A percentile compares a stretch with the other conserved stretches of the same genome.
Evolutionary conservation across 2,329 filamentous ascomycete species (phyloP).

Genomic region (Apiospora saccharicola): DNA sequence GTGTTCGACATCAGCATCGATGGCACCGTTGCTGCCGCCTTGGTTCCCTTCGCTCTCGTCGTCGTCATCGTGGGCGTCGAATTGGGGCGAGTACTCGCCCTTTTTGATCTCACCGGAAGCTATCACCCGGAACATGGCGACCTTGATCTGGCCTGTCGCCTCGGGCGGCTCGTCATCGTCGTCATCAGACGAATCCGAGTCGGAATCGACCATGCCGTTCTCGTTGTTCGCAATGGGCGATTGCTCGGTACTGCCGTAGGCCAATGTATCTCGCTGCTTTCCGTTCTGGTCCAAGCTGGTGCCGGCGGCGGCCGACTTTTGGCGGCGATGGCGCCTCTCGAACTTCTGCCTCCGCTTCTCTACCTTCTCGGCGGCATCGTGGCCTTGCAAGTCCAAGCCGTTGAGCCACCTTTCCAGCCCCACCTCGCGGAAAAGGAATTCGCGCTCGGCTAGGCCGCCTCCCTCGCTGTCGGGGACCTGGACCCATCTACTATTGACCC

Average conservation of each 20-base stretch:
- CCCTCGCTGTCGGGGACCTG: conserved; percentile 91
- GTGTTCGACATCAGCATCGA: conserved; percentile 89
- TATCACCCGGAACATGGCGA: conserved; percentile 92
- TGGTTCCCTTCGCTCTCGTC: conserved; percentile 53
- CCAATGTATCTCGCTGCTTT: conserved; percentile 65
- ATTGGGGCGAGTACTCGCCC: conserved; percentile 97
- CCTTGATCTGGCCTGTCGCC: conserved; percentile 96
- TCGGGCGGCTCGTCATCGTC: conserved; percentile 89
- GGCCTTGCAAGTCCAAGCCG: conserved; percentile 91
- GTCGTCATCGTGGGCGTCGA: conserved; percentile 95
- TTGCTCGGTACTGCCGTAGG: conserved; percentile 80
- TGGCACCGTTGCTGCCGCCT: conserved; percentile 62
- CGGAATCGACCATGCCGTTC: conserved; percentile 12
- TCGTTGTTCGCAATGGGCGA: conserved; percentile 71
- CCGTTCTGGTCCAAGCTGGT: conserved; percentile 50
- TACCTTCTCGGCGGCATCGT: conserved; percentile 87
- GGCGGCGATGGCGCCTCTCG: conserved; percentile 70
- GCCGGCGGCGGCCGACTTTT: conserved; percentile 56
- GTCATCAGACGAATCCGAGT: conserved; percentile 50
- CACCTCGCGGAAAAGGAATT: conserved; percentile 97
- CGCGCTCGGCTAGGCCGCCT: conserved; percentile 91
- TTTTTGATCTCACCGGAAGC: conserved; percentile 97
- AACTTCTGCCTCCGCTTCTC: conserved; percentile 88
- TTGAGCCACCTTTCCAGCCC: conserved; percentile 97
- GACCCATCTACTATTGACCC: conserved; percentile 99